A percentile compares a stretch with the other conserved stretches of the same genome.
Evolutionary conservation across 108 stramenopile genomes (phyloP).

Genomic region (Nannochloropsis oceanica): DNA sequence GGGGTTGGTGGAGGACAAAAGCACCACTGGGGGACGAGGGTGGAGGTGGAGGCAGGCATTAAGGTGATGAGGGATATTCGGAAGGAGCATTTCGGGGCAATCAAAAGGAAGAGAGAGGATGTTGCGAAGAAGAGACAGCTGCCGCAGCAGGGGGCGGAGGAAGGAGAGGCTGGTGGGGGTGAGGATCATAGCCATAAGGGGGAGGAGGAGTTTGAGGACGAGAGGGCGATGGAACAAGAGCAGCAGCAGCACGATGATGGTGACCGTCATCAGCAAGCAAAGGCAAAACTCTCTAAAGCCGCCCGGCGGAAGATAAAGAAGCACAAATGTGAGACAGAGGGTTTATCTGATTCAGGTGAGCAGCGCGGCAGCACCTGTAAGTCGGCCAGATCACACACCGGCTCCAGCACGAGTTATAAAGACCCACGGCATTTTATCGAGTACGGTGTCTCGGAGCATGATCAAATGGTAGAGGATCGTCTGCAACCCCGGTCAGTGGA

Average conservation of each 20-base stretch:
- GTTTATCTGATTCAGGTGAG: background rate
- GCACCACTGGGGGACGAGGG: background rate
- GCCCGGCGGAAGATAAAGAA: background rate
- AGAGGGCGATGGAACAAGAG: background rate
- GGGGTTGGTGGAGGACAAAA: background rate
- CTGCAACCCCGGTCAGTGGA: conserved; percentile 6
- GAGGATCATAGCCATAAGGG: background rate
- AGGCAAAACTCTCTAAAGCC: background rate
- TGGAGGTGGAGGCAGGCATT: background rate
- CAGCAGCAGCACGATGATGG: background rate
- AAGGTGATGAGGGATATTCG: background rate
- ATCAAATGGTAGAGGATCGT: conserved; percentile 1
- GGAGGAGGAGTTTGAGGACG: background rate
- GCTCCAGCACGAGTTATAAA: conserved; percentile 37
- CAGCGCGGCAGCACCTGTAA: background rate
- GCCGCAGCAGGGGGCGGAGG: background rate
- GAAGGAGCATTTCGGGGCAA: background rate
- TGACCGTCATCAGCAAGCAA: background rate
- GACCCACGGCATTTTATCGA: conserved; percentile 68
- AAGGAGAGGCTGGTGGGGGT: background rate
- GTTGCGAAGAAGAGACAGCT: background rate
- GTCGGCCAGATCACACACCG: background rate
- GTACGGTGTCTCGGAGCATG: conserved; percentile 43
- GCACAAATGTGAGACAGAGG: background rate
- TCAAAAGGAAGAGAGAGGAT: background rate